Evolutionary conservation across 768 basidiomycete species (phyloP).

Genomic region (Auriscalpium vulgare): DNA sequence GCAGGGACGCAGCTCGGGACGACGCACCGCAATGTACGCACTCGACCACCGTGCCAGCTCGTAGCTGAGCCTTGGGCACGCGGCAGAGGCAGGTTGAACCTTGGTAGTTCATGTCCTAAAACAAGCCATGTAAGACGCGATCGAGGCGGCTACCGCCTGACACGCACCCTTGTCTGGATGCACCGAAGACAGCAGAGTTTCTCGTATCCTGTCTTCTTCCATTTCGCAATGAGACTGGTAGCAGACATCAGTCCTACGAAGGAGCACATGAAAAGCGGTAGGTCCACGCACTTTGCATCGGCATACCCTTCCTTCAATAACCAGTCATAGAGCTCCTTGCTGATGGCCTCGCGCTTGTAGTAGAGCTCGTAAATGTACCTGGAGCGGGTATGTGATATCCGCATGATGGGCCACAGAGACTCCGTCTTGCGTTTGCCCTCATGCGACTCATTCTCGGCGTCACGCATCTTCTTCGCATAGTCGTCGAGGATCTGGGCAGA

Average conservation of each 20-base stretch:
- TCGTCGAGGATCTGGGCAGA: conserved; percentile 80
- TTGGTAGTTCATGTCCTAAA: conserved; percentile 97
- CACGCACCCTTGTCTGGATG: conserved; percentile 80
- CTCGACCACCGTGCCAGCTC: conserved; percentile 85
- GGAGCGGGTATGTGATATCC: conserved; percentile 92
- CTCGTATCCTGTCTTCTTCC: conserved; percentile 99
- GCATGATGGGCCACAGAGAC: conserved; percentile 96
- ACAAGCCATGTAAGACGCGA: neutral
- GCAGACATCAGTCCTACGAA: neutral
- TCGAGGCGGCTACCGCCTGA: neutral
- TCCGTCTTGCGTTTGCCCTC: conserved; percentile 96
- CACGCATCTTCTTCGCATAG: conserved; percentile 98
- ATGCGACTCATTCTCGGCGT: conserved; percentile 97
- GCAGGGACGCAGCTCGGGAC: neutral
- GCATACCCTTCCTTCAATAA: conserved; percentile 94
- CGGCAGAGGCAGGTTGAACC: conserved; percentile 97
- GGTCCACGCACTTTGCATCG: conserved; percentile 75
- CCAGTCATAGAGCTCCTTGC: conserved; percentile 93
- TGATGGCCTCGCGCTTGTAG: conserved; percentile 96
- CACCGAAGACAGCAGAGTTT: conserved; percentile 96
- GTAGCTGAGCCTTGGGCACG: conserved; percentile 91
- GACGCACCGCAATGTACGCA: conserved; percentile 93
- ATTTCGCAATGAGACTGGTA: conserved; percentile 88
- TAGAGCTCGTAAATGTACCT: conserved; percentile 97
- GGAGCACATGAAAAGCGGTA: neutral